Conservation (phyloP, 352 stramenopile genomes). For the Globisporangium radiosum region DNA sequence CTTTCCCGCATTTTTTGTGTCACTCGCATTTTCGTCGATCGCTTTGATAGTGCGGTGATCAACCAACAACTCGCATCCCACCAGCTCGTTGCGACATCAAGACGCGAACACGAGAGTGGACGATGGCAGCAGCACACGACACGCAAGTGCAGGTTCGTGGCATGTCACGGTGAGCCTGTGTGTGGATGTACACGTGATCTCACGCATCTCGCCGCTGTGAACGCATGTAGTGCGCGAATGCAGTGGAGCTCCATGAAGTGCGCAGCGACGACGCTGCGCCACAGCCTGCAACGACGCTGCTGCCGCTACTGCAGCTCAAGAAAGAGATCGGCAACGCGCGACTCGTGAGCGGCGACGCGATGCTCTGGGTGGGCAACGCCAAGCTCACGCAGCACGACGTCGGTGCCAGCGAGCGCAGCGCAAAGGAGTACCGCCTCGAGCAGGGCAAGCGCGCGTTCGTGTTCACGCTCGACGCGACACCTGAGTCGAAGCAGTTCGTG, state of each 20-base stretch:
- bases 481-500: conserved; percentile 48
- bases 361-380: conserved; percentile 64
- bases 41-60: no score
- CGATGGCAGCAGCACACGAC: background rate
- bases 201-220: background rate
- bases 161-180: background rate
- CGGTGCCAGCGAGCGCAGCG: conserved; percentile 5
- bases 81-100: background rate
- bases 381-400: conserved; percentile 41
- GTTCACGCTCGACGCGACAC: conserved; percentile 42
- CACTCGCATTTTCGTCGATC: no score
- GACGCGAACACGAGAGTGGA: background rate
- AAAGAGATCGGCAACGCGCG: conserved; percentile 80
- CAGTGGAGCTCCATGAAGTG: conserved; percentile 49
- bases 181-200: background rate
- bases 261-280: conserved; percentile 32
- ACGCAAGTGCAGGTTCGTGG: background rate
- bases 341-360: conserved; percentile 57
- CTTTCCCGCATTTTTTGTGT: no score
- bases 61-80: no score
- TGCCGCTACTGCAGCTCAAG: conserved; percentile 45
- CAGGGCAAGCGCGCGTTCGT: conserved; percentile 62
- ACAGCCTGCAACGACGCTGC: conserved; percentile 24
- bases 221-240: conserved; percentile 34
- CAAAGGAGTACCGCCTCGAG: conserved; percentile 41